Conservation (phyloP, 495 filamentous ascomycete genomes). For the Hypoxylon intermedium region DNA sequence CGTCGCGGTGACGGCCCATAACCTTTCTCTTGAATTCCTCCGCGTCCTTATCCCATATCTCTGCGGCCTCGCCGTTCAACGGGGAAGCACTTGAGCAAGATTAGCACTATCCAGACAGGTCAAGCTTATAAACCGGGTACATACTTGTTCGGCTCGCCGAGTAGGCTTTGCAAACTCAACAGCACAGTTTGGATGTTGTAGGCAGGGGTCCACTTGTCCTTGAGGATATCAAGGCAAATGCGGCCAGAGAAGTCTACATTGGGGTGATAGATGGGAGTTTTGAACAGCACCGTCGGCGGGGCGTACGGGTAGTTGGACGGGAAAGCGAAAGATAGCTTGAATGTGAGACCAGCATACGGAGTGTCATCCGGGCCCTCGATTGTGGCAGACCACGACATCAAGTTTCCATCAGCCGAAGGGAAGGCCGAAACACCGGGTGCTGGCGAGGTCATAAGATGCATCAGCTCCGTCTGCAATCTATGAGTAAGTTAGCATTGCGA, state of each 20-base stretch:
- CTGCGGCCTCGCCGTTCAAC: constrained; percentile 93
- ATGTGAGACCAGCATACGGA: constrained; percentile 83
- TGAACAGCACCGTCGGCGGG: constrained; percentile 91
- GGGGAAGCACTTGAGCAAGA: constrained; percentile 75
- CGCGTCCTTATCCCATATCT: constrained; percentile 91
- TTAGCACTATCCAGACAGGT: constrained; percentile 2
- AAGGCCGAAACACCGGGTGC: constrained; percentile 96
- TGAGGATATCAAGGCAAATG: constrained; percentile 95
- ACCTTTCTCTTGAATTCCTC: constrained; percentile 83
- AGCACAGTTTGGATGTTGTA: constrained; percentile 95
- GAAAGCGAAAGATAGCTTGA: constrained; percentile 94
- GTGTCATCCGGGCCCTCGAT: constrained; percentile 92
- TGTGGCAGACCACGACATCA: constrained; percentile 90
- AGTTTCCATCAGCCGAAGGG: constrained; percentile 86
- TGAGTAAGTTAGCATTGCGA: constrained; percentile 19
- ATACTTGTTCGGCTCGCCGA: constrained; percentile 98
- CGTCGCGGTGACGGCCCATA: constrained; percentile 60
- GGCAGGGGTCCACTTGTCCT: constrained; percentile 95
- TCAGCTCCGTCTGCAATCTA: constrained; percentile 94
- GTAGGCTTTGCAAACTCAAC: constrained; percentile 89
- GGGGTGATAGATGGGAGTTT: constrained; percentile 91
- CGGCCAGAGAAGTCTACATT: constrained; percentile 92
- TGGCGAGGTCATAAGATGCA: constrained; percentile 95
- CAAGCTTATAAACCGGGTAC: constrained; percentile 23
- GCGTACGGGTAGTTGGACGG: constrained; percentile 92